Evolutionary conservation across 306 rosid genomes (phyloP), one percentile per base, ranked within the genome.

Genomic region (Vicia sativa): DNA sequence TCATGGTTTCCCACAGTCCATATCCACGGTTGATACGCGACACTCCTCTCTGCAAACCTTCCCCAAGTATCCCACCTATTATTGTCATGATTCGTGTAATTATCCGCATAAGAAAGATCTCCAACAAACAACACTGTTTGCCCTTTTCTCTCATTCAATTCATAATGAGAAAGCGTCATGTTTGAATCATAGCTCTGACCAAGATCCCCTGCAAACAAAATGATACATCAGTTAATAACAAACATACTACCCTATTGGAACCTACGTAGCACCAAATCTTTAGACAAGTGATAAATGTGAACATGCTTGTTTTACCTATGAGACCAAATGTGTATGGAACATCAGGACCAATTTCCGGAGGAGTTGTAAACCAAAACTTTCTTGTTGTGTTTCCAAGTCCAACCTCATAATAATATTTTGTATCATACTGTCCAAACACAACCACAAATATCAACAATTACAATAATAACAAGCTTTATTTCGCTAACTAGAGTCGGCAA

Each of bases 1-100:
- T 90, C 98, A 74, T 92, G 96, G 77, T 92, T 92, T 42, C 96
- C 98, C 18, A 89, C 84, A 7, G 96, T 90, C 96, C 98, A 92
- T 74, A 92, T 87, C 98, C 98, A 93, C 12, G 98, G 97, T 77
- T 93, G 96, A 88, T 87, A 93, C 57, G 98, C 98, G 69, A 6
- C 53, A 49, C 93, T 87, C 81, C 98, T 87, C 86, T 93, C 97
- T 2, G 43, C 10, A 7, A 90, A 90, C 63, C 97, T 87, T 83
- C 88, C 96, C 96, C 96, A 87, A 45, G 93, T 74, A 82, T 92
- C 93, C 96, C 98, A 90, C 67, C 91, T 83, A 31, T 7, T 69
- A 50, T 92, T 90, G 48, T 87, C 91, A 28, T 90, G 89, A 77
- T 86, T 74, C 7, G 91, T 84, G 73, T 86, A 82, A 43, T 66